Evolutionary conservation across 2,329 filamentous ascomycete species (phyloP), one percentile per base, ranked within the genome.

Genomic region (Penicillium sp.): DNA sequence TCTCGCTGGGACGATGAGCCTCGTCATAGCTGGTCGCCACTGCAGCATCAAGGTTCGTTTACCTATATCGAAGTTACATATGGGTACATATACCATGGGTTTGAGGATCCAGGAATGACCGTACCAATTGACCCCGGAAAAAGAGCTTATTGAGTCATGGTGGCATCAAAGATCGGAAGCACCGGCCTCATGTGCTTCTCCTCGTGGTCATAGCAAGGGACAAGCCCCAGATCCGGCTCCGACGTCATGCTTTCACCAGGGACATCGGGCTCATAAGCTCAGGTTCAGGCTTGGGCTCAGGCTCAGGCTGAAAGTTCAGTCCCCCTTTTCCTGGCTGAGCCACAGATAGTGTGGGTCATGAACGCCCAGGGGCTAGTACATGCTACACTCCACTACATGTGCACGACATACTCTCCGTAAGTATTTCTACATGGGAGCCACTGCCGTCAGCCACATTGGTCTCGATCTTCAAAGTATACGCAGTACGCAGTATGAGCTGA

Each of bases 231-330:
- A 40, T 24, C 43, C 28, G 32, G 44, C 46, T 14, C 43, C 47
- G 46, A 56, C 54, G 55, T 58, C 55, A 58, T 58, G 49, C 42
- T 40, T 41, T 50, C 48, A 55, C 52, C 51, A 50, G 49, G 49
- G 34, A 23, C 22, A 22, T 23, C 23, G 4, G 8, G 24, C 24
- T 26, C 6, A 34, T 36, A n/a, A n/a, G n/a, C n/a, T n/a, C n/a
- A n/a, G n/a, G n/a, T n/a, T n/a, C 18, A 20, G 18, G 18, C 18
- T 20, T 4, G 4, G 18, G 18, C 18, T 20, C 18, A 20, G 18
- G 18, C 18, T 20, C 34, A 10, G 29, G 29, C 29, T 16, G n/a
- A 34, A 20, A 10, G 11, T 10, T 18, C 6, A 7, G n/a, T 11
- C 34, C 34, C 34, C 35, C 18, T 37, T 37, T 37, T 16, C 9